Conservation (phyloP, 306 rosid species). For the Malus sieversii region DNA sequence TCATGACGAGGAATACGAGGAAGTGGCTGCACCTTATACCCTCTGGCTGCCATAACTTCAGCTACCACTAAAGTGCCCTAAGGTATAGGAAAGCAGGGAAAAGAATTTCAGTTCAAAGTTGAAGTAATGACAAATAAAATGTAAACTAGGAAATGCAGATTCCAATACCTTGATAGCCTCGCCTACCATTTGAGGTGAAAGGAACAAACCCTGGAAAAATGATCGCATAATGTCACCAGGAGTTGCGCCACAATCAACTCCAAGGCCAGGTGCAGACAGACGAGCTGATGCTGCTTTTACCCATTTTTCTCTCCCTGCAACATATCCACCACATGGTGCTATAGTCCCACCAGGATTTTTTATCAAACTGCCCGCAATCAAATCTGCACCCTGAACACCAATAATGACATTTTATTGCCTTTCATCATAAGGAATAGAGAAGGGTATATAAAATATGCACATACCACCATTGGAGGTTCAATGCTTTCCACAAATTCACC, state of each 20-base stretch:
- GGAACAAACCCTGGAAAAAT: slow-evolving; percentile 85
- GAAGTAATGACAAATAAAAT: slow-evolving; percentile 10
- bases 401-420: slow-evolving; percentile 5
- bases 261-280: slow-evolving; percentile 90
- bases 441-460: slow-evolving; percentile 21
- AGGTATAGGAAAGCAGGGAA: slow-evolving; percentile 8
- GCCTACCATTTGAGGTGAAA: slow-evolving; percentile 99
- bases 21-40: slow-evolving; percentile 83
- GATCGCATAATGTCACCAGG: slow-evolving; percentile 85
- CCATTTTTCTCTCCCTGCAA: slow-evolving; percentile 71
- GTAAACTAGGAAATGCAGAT: slow-evolving; percentile 6
- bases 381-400: slow-evolving; percentile 75
- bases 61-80: slow-evolving; percentile 80
- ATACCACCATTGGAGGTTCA: slow-evolving; percentile 92
- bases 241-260: slow-evolving; percentile 78
- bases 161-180: slow-evolving; percentile 76
- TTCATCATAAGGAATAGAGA: slow-evolving; percentile 5
- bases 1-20: slow-evolving; percentile 66
- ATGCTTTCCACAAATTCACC: slow-evolving; percentile 88
- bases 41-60: slow-evolving; percentile 78
- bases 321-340: slow-evolving; percentile 92
- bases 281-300: slow-evolving; percentile 90
- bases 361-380: slow-evolving; percentile 89
- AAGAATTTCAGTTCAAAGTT: slow-evolving; percentile 12
- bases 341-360: slow-evolving; percentile 95